Percentiles rank a stretch among this genome's conserved stretches.
phyloP scores from a whole-genome alignment of 805 yeast genomes.

The Suhomyces tanzawaensis region DNA sequence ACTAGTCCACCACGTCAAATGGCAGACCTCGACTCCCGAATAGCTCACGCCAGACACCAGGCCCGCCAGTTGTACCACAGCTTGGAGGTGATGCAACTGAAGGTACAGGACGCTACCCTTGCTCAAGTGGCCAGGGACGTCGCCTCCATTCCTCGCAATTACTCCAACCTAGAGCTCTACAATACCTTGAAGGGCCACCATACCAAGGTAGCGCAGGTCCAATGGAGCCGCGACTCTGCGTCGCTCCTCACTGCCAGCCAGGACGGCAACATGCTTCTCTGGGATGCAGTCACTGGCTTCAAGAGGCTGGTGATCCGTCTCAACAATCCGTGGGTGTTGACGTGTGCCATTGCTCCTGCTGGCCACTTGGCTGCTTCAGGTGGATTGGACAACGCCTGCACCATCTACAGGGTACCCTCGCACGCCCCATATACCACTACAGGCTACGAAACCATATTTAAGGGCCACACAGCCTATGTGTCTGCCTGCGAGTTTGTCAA shows the following conservation, averaged over 20 bases:
- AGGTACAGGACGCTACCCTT: slow-evolving; percentile 47
- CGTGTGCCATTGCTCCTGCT: slow-evolving; percentile 70
- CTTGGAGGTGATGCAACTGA: slow-evolving; percentile 42
- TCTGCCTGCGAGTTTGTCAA: slow-evolving; percentile 72
- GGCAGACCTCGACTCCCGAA: slow-evolving; percentile 5
- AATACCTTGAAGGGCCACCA: slow-evolving; percentile 59
- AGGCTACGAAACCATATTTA: slow-evolving; percentile 47
- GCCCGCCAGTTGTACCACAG: slow-evolving; percentile 49
- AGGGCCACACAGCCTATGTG: slow-evolving; percentile 82
- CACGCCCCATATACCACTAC: slow-evolving; percentile 1
- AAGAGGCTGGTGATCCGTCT: slow-evolving; percentile 69
- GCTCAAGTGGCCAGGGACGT: slow-evolving; percentile 35
- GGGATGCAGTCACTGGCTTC: slow-evolving; percentile 76
- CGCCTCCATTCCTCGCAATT: slow-evolving; percentile 27
- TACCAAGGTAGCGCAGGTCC: slow-evolving; percentile 65
- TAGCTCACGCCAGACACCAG: slow-evolving; percentile 38
- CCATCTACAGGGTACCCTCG: slow-evolving; percentile 46
- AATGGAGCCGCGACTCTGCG: slow-evolving; percentile 66
- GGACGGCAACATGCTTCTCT: slow-evolving; percentile 79
- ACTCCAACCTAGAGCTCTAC: slow-evolving; percentile 28
- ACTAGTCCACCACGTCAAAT: background rate
- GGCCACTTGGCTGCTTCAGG: slow-evolving; percentile 71
- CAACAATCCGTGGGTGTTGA: slow-evolving; percentile 75
- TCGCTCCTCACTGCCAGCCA: slow-evolving; percentile 72
- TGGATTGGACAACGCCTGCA: slow-evolving; percentile 77